phyloP scores from a whole-genome alignment of 2,329 filamentous ascomycete species.

The Fusarium armeniacum region DNA sequence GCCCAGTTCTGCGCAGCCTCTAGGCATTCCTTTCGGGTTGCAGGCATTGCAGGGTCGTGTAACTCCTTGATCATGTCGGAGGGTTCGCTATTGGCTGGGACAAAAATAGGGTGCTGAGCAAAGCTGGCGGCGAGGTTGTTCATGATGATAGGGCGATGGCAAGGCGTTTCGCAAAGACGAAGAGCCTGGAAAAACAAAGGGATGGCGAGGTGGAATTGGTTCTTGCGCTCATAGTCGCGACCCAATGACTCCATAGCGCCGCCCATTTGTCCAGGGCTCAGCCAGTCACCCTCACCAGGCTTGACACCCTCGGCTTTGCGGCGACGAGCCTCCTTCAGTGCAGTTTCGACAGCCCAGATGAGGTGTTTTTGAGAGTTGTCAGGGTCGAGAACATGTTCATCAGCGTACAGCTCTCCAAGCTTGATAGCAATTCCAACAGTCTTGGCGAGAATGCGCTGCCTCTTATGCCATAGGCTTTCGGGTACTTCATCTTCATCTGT shows the following conservation, averaged over 20 bases:
- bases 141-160: constrained; percentile 88
- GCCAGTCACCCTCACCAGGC: constrained; percentile 78
- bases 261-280: constrained; percentile 79
- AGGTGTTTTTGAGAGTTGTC: constrained; percentile 80
- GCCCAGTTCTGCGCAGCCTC: constrained; percentile 84
- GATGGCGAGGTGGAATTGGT: constrained; percentile 83
- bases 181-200: constrained; percentile 90
- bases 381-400: constrained; percentile 79
- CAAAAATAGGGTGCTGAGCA: constrained; percentile 72
- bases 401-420: constrained; percentile 84
- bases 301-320: constrained; percentile 77
- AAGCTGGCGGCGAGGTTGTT: constrained; percentile 84
- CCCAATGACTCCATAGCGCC: constrained; percentile 81
- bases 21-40: constrained; percentile 72
- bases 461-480: constrained; percentile 68
- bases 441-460: constrained; percentile 79
- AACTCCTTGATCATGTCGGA: constrained; percentile 50
- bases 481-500: constrained; percentile 47
- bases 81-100: constrained; percentile 49
- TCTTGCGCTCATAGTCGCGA: constrained; percentile 79
- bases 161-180: constrained; percentile 73
- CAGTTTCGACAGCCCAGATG: constrained; percentile 84
- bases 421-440: constrained; percentile 84
- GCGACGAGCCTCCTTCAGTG: constrained; percentile 79
- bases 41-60: constrained; percentile 52